phyloP scores from a whole-genome alignment of 2,329 filamentous ascomycete species.

The Aciculosporium take region DNA sequence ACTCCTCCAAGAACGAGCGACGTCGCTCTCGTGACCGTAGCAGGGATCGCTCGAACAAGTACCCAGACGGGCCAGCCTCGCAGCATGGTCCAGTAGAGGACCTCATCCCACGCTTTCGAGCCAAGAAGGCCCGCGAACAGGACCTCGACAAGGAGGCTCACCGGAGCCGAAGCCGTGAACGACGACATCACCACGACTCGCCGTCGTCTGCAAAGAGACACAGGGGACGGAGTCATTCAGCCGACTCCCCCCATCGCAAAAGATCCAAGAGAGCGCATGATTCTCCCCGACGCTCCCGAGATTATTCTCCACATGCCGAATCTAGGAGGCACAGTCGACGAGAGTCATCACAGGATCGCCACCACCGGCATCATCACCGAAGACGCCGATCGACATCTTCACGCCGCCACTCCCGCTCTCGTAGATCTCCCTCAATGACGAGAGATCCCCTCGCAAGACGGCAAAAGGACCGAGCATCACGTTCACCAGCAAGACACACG shows the following conservation, averaged over 20 bases:
- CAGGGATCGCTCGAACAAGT: constrained; percentile 19
- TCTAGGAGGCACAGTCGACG: constrained; percentile 18
- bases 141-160: constrained; percentile 19
- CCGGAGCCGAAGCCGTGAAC: constrained; percentile 21
- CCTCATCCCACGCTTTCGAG: constrained; percentile 25
- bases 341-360: constrained; percentile 18
- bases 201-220: constrained; percentile 27
- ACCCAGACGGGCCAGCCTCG: constrained; percentile 14
- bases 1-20: constrained; percentile 19
- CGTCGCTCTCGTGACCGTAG: constrained; percentile 24
- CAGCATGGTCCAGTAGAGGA: constrained; percentile 20
- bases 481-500: constrained; percentile 12
- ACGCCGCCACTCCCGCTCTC: constrained; percentile 16
- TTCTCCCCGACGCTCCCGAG: constrained; percentile 24
- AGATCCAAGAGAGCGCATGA: constrained; percentile 22
- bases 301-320: constrained; percentile 23
- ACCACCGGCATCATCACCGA: constrained; percentile 10
- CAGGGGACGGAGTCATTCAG: constrained; percentile 28
- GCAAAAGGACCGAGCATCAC: constrained; percentile 12
- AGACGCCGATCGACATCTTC: constrained; percentile 12
- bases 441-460: constrained; percentile 11
- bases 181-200: constrained; percentile 19
- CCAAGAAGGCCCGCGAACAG: constrained; percentile 16
- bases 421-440: constrained; percentile 14
- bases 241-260: constrained; percentile 24